These are phyloP conservation scores for Aspergillus pseudoterreus DNA, from an alignment of 2,329 filamentous ascomycete genomes.

Conservation along the genomic window DNA sequence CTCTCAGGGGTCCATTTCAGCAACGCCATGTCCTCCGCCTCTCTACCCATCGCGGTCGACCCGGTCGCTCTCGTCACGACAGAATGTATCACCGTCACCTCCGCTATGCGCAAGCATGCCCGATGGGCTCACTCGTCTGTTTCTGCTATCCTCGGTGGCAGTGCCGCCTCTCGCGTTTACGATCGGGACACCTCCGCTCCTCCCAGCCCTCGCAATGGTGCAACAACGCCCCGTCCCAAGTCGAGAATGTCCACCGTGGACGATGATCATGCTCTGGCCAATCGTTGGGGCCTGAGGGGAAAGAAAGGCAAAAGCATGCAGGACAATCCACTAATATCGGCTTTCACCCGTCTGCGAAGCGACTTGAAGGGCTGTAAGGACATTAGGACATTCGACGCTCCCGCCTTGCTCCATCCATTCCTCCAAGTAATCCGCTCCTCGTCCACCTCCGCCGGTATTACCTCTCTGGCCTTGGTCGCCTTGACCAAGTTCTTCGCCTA, in stretches of 20 bases:
- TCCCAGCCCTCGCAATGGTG: slow-evolving; percentile 28
- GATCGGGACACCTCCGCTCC: slow-evolving; percentile 42
- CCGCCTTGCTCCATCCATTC: slow-evolving; percentile 85
- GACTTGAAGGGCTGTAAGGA: slow-evolving; percentile 89
- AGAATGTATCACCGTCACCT: slow-evolving; percentile 98
- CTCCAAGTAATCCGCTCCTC: slow-evolving; percentile 95
- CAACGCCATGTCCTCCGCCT: slow-evolving; percentile 28
- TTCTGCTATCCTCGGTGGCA: slow-evolving; percentile 85
- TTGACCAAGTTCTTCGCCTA: slow-evolving; percentile 97
- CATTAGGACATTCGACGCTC: slow-evolving; percentile 83
- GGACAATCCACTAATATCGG: slow-evolving; percentile 93
- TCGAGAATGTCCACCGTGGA: slow-evolving; percentile 27
- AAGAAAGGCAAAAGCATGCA: slow-evolving; percentile 97
- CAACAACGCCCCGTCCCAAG: slow-evolving; percentile 17
- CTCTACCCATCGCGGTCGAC: slow-evolving; percentile 76
- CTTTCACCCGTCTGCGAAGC: slow-evolving; percentile 82
- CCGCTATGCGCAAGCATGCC: slow-evolving; percentile 95
- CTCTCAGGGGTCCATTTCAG: slow-evolving; percentile 15
- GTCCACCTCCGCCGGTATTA: slow-evolving; percentile 92
- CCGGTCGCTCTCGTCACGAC: slow-evolving; percentile 91
- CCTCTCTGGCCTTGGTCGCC: slow-evolving; percentile 86
- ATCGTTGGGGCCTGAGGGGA: slow-evolving; percentile 87
- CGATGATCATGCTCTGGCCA: slow-evolving; percentile 56
- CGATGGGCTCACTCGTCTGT: slow-evolving; percentile 95
- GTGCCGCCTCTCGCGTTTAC: slow-evolving; percentile 45